Evolutionary conservation across 129 eudicot genomes (phyloP).

Genomic region (Centrapalus pauciflorus): DNA sequence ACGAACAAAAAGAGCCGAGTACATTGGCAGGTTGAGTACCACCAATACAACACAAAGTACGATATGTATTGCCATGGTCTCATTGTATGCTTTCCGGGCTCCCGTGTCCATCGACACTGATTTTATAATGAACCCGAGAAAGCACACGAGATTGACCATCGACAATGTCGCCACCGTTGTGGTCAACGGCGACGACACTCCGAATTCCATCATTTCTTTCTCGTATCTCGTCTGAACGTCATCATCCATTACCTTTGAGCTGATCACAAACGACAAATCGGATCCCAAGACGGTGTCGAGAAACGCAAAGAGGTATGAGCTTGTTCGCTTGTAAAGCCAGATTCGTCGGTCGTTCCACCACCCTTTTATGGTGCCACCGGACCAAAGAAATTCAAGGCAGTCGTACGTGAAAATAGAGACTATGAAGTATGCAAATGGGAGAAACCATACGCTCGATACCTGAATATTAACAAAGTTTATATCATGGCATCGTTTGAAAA

Average conservation of each 20-base stretch:
- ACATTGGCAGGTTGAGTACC: slow-evolving; percentile 57
- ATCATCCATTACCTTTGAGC: slow-evolving; percentile 50
- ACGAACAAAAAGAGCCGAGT: slow-evolving; percentile 49
- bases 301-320: slow-evolving; percentile 64
- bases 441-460: slow-evolving; percentile 66
- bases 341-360: slow-evolving; percentile 94
- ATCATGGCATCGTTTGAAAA: too few species aligned
- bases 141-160: slow-evolving; percentile 55
- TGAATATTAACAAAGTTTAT: slow-evolving; percentile 8
- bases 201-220: slow-evolving; percentile 77
- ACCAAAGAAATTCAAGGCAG: slow-evolving; percentile 42
- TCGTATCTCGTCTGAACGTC: slow-evolving; percentile 48
- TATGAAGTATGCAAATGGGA: slow-evolving; percentile 56
- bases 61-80: slow-evolving; percentile 45
- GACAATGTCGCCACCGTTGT: slow-evolving; percentile 46
- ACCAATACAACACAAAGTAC: slow-evolving; percentile 49
- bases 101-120: not conserved
- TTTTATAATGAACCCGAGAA: slow-evolving; percentile 26
- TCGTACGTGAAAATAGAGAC: slow-evolving; percentile 29
- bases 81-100: slow-evolving; percentile 1
- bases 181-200: slow-evolving; percentile 51
- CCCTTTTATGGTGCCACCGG: slow-evolving; percentile 61
- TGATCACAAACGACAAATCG: slow-evolving; percentile 39
- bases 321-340: slow-evolving; percentile 79
- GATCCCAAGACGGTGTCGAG: slow-evolving; percentile 59